Evolutionary conservation across 2,329 filamentous ascomycete genomes (phyloP).

Genomic region (Rutstroemia sydowiana): DNA sequence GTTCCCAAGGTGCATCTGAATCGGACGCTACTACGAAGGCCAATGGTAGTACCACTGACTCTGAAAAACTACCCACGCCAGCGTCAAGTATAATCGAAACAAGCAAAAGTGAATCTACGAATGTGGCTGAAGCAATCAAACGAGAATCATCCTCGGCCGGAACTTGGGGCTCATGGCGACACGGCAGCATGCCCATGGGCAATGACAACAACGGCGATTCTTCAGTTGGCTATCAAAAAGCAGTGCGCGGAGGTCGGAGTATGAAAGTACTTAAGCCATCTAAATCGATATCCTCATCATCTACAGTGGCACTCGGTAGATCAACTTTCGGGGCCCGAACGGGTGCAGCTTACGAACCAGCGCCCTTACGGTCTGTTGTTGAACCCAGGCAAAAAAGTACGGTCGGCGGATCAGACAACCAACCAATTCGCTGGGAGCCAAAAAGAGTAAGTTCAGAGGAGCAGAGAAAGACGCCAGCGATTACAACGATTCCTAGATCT

Average conservation of each 20-base stretch:
- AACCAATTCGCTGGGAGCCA: conserved; percentile 41
- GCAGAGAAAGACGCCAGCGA: conserved; percentile 23
- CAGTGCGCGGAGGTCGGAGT: conserved; percentile 54
- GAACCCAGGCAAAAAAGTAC: conserved; percentile 51
- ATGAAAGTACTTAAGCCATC: conserved; percentile 88
- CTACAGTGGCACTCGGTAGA: conserved; percentile 31
- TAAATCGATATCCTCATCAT: conserved; percentile 52
- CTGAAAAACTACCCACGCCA: conserved; percentile 13
- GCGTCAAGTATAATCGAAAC: conserved; percentile 3
- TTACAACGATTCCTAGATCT: conserved; percentile 41
- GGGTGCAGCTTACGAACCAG: conserved; percentile 45
- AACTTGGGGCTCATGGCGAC: conserved; percentile 68
- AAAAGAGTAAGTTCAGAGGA: conserved; percentile 39
- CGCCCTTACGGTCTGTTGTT: conserved; percentile 35
- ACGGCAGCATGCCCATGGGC: conserved; percentile 32
- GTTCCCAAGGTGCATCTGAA: conserved; percentile 13
- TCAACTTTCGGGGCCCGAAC: conserved; percentile 39
- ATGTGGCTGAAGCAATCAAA: conserved; percentile 11
- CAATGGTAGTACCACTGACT: conserved; percentile 16
- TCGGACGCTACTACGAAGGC: conserved; percentile 10
- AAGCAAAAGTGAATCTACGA: conserved; percentile 10
- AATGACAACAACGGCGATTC: conserved; percentile 28
- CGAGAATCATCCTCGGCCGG: conserved; percentile 45
- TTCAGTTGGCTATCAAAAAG: conserved; percentile 57
- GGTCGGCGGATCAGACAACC: conserved; percentile 29